phyloP scores from a whole-genome alignment of 179 eudicot species.

The Beta lomatogona region DNA sequence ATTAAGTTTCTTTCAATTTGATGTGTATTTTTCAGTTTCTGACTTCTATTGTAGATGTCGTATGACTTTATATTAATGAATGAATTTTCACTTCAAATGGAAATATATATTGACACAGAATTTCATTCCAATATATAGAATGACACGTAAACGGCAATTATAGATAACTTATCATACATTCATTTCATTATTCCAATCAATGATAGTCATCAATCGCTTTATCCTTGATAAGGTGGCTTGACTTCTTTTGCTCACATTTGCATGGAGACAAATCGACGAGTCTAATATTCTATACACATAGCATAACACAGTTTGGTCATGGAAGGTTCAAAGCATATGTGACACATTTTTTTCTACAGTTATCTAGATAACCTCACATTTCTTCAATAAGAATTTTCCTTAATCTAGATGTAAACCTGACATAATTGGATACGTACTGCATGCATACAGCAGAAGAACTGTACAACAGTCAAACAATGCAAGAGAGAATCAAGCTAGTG shows the following conservation, averaged over 20 bases:
- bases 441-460: not conserved
- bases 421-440: not conserved
- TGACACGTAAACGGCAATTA: too few relatives aligned
- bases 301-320: not conserved
- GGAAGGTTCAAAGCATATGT: conserved; percentile 10
- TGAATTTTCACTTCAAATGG: too few relatives aligned
- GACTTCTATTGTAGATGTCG: too few relatives aligned
- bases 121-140: too few relatives aligned
- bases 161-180: not conserved
- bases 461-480: too few relatives aligned
- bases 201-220: conserved; percentile 2
- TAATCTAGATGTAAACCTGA: not conserved
- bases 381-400: not conserved
- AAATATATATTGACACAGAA: too few relatives aligned
- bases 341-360: not conserved
- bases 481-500: too few relatives aligned
- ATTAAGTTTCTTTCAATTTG: too few relatives aligned
- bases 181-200: not conserved
- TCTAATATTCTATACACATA: not conserved
- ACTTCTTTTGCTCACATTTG: not conserved
- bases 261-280: not conserved
- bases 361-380: not conserved
- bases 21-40: too few relatives aligned
- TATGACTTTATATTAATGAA: too few relatives aligned
- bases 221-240: conserved; percentile 14